Conservation (phyloP, 331 rosid genomes). For the Pyracantha coccinea region DNA sequence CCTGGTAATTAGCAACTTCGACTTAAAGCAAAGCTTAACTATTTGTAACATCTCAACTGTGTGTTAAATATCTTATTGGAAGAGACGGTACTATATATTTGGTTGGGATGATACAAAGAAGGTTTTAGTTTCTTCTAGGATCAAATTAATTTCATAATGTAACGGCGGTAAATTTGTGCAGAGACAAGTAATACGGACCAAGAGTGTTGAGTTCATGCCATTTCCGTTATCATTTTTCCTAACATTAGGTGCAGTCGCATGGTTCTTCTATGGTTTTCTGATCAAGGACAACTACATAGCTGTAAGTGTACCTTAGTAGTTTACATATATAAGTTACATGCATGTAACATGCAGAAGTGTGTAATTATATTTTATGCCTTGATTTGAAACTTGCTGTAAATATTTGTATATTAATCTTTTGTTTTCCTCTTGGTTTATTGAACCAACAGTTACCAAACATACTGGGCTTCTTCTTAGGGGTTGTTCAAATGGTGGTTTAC, state of each 20-base stretch:
- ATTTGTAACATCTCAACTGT: background rate
- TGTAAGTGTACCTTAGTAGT: constrained; percentile 28
- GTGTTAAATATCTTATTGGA: background rate
- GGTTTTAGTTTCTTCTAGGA: background rate
- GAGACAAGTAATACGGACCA: constrained; percentile 61
- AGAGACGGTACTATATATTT: background rate
- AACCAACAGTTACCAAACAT: constrained; percentile 54
- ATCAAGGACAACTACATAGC: constrained; percentile 54
- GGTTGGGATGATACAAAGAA: background rate
- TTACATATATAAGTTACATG: background rate
- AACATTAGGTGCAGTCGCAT: constrained; percentile 73
- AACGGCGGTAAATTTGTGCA: constrained; percentile 19
- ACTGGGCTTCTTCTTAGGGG: constrained; percentile 73
- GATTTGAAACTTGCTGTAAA: background rate
- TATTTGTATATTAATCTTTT: background rate
- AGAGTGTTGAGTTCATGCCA: constrained; percentile 91
- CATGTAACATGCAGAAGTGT: background rate
- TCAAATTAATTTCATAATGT: background rate
- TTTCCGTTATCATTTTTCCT: constrained; percentile 69
- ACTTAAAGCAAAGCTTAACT: background rate
- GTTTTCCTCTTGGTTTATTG: constrained; percentile 1
- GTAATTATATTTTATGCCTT: background rate
- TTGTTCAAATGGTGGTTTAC: constrained; percentile 72
- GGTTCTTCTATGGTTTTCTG: constrained; percentile 79
- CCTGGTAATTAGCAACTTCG: constrained; percentile 30